These are phyloP conservation scores for Arctium minus DNA, from an alignment of 129 eudicot genomes.

Conservation along the genomic window DNA sequence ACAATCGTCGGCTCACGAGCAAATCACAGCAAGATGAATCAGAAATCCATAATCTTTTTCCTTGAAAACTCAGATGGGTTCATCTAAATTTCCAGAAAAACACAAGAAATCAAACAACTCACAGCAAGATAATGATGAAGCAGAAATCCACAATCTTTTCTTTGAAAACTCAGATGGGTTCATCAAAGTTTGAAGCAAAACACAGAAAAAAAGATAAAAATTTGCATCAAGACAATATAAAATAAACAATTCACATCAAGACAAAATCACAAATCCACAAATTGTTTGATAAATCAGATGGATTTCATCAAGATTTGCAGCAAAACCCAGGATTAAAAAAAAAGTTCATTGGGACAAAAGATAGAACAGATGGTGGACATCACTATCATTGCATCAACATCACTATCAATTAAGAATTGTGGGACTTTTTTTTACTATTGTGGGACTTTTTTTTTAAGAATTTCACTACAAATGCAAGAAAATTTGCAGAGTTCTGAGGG, in stretches of 20 bases:
- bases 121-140: neutral
- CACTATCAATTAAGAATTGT: too few species aligned
- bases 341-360: slow-evolving; percentile 9
- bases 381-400: too few species aligned
- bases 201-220: neutral
- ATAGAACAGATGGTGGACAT: slow-evolving; percentile 6
- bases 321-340: neutral
- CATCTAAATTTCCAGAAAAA: neutral
- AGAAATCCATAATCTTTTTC: too few species aligned
- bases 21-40: too few species aligned
- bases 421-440: too few species aligned
- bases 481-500: too few species aligned
- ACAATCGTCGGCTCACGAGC: too few species aligned
- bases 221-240: neutral
- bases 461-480: too few species aligned
- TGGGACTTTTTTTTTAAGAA: too few species aligned
- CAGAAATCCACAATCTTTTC: neutral
- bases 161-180: neutral
- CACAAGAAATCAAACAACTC: neutral
- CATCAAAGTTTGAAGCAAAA: neutral
- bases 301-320: slow-evolving; percentile 3
- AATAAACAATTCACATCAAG: neutral
- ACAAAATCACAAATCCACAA: slow-evolving; percentile 4
- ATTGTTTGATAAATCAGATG: neutral
- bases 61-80: too few species aligned